phyloP scores from a whole-genome alignment of 768 basidiomycete species.

The Mycena alexandri region DNA sequence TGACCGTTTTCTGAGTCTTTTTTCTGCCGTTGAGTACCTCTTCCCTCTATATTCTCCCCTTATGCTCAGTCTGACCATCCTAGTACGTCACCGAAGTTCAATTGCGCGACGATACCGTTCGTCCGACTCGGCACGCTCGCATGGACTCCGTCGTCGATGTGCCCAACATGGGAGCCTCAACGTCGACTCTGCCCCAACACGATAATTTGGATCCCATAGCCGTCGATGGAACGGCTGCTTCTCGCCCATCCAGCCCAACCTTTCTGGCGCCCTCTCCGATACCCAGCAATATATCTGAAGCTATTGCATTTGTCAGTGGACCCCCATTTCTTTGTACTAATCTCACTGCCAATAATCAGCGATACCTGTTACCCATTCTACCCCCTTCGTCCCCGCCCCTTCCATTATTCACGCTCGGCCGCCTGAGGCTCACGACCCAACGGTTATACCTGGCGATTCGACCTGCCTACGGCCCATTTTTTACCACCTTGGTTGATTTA shows the following conservation, averaged over 20 bases:
- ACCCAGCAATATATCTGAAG: conserved; percentile 41
- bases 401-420: conserved; percentile 66
- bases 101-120: conserved; percentile 41
- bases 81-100: conserved; percentile 75
- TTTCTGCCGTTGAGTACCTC: conserved; percentile 62
- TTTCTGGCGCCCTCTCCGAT: background rate
- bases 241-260: conserved; percentile 15
- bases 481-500: conserved; percentile 53
- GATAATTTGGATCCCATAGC: background rate
- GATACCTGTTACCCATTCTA: conserved; percentile 60
- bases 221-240: background rate
- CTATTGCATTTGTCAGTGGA: conserved; percentile 44
- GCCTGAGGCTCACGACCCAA: conserved; percentile 64
- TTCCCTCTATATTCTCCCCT: conserved; percentile 1
- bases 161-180: background rate
- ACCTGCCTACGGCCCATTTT: conserved; percentile 63
- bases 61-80: conserved; percentile 16
- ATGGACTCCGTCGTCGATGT: conserved; percentile 12
- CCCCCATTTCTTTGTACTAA: conserved; percentile 1
- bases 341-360: conserved; percentile 37
- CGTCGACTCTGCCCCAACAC: conserved; percentile 2
- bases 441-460: conserved; percentile 67
- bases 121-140: too few species aligned
- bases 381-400: conserved; percentile 55
- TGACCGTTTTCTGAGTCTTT: conserved; percentile 63